Evolutionary conservation across 768 basidiomycete species (phyloP).

Genomic region (Leccinum variicolor): DNA sequence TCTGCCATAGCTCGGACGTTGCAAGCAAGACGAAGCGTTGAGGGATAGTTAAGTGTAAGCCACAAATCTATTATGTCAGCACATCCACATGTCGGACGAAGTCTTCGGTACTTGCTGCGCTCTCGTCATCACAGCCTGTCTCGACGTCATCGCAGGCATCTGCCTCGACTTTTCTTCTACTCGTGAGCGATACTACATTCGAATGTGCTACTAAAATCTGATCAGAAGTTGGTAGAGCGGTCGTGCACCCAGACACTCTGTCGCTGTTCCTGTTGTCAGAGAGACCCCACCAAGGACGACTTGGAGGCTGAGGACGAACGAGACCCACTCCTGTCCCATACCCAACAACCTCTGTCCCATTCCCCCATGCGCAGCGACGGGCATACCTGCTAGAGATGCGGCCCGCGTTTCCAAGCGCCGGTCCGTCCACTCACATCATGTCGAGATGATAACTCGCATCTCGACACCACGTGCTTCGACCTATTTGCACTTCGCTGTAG

Average conservation of each 20-base stretch:
- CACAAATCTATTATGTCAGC: not conserved
- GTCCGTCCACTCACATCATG: not conserved
- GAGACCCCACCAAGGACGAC: constrained; percentile 2
- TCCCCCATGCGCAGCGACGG: constrained; percentile 21
- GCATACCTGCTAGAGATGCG: not conserved
- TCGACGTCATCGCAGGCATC: constrained; percentile 21
- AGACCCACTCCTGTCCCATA: constrained; percentile 18
- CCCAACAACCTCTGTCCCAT: constrained; percentile 20
- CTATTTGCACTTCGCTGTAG: not conserved
- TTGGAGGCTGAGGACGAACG: constrained; percentile 11
- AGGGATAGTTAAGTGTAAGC: not conserved
- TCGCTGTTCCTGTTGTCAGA: constrained; percentile 15
- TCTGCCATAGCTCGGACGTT: constrained; percentile 12
- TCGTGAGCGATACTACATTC: constrained; percentile 10
- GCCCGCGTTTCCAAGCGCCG: not conserved
- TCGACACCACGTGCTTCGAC: not conserved
- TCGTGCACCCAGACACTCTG: constrained; percentile 26
- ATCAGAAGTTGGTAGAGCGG: constrained; percentile 10
- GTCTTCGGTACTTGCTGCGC: constrained; percentile 22
- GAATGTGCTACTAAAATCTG: not conserved
- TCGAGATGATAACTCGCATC: not conserved
- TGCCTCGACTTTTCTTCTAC: constrained; percentile 23
- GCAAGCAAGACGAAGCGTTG: too few species aligned
- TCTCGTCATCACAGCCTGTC: constrained; percentile 11
- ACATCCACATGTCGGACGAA: constrained; percentile 19